Base-by-base conservation (phyloP, 2,329 filamentous ascomycete genomes). In the Knufia petricola region DNA sequence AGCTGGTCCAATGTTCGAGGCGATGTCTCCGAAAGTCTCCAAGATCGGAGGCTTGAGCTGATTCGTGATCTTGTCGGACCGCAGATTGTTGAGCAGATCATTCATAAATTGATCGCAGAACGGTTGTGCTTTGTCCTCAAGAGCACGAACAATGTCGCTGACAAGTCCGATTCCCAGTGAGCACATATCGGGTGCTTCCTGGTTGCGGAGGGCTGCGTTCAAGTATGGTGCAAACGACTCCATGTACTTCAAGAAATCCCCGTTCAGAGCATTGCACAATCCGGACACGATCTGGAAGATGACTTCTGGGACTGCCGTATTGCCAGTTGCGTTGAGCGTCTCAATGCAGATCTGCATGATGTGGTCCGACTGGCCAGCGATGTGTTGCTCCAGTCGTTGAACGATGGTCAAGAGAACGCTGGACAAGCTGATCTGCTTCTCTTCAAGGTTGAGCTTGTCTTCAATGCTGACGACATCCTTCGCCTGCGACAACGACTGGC, bases 61-160 rank as follows among this genome's bases (percentile, higher is more conserved):
- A 68, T 96, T 95, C 58, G 85, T 85, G 47, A 94, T 76, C n/a
- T 82, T 79, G 10, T 84, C 81, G 68, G 87, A 94, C 66, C 86
- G 81, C 36, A 98, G 73, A 69, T 95, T 94, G 73, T 87, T 89
- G 54, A 98, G 78, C 50, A 98, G 75, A 64, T 92, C 85, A 75
- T 98, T 98, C 92, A 98, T 98, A 67, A 96, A 95, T 57, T 82
- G 79, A 62, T 98, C 92, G 69, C 92, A 98, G 74, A 84, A 96
- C 50, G 90, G 92, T 69, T 94, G 87, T 62, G 90, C 86, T 66
- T 85, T 85, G 64, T 88, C 83, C 64, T 88, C 87, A 64, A 96
- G 76, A 13, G 90, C 92, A 60, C 92, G 84, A 46, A 88, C 90
- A 60, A 98, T 92, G 64, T 98, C 92, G 66, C 90, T 94, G 58